phyloP scores from a whole-genome alignment of 2,329 filamentous ascomycete species.

The Ascochyta koolunga region DNA sequence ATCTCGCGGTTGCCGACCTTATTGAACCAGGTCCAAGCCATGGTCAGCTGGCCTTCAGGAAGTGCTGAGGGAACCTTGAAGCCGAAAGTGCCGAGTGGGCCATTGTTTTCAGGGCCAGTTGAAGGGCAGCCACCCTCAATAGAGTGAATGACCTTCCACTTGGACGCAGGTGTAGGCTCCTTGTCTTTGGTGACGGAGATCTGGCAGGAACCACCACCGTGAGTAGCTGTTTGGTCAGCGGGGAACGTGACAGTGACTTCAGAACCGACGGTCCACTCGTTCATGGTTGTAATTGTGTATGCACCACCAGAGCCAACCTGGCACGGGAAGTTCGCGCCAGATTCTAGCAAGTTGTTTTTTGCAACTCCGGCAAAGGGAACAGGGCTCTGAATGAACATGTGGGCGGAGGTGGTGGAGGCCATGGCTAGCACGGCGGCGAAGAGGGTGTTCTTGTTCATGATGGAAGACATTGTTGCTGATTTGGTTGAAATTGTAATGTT shows the following conservation, averaged over 20 bases:
- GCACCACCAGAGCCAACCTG: constrained; percentile 54
- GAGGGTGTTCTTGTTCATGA: constrained; percentile 17
- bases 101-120: constrained; percentile 41
- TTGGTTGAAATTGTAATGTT: constrained; percentile 8
- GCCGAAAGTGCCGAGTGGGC: constrained; percentile 60
- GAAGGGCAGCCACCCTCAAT: constrained; percentile 82
- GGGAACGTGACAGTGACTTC: constrained; percentile 66
- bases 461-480: constrained; percentile 14
- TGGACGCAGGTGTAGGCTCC: constrained; percentile 67
- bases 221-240: constrained; percentile 68
- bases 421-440: constrained; percentile 48
- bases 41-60: constrained; percentile 72
- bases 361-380: constrained; percentile 62
- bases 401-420: constrained; percentile 66
- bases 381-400: constrained; percentile 76
- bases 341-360: constrained; percentile 60
- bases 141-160: constrained; percentile 88
- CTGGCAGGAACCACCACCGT: constrained; percentile 92
- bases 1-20: constrained; percentile 87
- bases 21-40: constrained; percentile 95
- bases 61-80: constrained; percentile 77
- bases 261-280: constrained; percentile 68
- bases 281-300: constrained; percentile 58
- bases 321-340: constrained; percentile 80
- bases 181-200: constrained; percentile 79